Percentiles rank a stretch among this genome's conserved stretches.
Conservation (phyloP, 2,329 filamentous ascomycete genomes). For the Cercospora zeae-maydis region DNA sequence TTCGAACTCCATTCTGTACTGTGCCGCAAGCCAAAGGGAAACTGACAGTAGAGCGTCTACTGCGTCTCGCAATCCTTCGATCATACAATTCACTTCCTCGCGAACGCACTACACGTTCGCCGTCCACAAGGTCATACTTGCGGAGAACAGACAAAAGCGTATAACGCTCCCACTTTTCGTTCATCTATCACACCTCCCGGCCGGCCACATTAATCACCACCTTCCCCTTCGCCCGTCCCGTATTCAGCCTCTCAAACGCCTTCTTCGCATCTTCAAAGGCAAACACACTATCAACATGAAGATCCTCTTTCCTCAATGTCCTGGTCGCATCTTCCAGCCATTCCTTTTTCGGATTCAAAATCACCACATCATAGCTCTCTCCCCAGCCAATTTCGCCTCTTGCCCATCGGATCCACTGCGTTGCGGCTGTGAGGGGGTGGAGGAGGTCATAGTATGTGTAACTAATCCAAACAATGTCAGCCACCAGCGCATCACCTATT, state of each 20-base stretch:
- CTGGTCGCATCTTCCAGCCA: slow-evolving; percentile 52
- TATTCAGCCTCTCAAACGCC: slow-evolving; percentile 38
- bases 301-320: slow-evolving; percentile 52
- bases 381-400: slow-evolving; percentile 40
- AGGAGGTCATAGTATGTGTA: slow-evolving; percentile 32
- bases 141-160: too few species aligned
- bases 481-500: background rate
- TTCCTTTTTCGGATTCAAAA: slow-evolving; percentile 44
- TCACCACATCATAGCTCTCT: slow-evolving; percentile 41
- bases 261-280: slow-evolving; percentile 53
- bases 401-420: slow-evolving; percentile 34
- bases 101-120: too few species aligned
- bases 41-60: too few species aligned
- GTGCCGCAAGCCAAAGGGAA: background rate
- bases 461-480: background rate
- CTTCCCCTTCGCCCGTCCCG: slow-evolving; percentile 35
- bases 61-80: too few species aligned
- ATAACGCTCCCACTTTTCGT: too few species aligned
- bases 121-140: too few species aligned
- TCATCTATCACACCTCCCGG: slow-evolving; percentile 5
- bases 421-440: slow-evolving; percentile 23
- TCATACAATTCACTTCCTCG: too few species aligned
- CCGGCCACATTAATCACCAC: slow-evolving; percentile 30
- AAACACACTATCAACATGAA: slow-evolving; percentile 56
- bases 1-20: background rate